Percentiles rank a stretch among this genome's conserved stretches.
Evolutionary conservation across 2,329 filamentous ascomycete species (phyloP).

Genomic region (Fusarium sororula): DNA sequence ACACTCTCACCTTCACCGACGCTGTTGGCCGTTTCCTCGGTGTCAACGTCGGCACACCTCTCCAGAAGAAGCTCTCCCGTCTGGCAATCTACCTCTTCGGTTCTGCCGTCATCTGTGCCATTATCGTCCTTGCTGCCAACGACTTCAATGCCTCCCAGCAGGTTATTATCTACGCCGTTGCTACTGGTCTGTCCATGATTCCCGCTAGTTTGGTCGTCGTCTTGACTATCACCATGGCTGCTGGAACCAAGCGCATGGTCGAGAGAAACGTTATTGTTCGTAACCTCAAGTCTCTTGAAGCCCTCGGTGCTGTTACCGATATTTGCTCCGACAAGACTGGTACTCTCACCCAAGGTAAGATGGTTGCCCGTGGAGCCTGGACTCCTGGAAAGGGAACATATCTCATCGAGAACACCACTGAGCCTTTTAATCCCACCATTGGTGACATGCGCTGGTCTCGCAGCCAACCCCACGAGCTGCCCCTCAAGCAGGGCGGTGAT

Average conservation of each 20-base stretch:
- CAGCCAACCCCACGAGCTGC: conserved; percentile 52
- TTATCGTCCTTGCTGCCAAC: conserved; percentile 75
- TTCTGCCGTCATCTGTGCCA: conserved; percentile 73
- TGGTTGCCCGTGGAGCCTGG: conserved; percentile 70
- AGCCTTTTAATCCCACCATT: conserved; percentile 65
- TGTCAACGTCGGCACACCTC: conserved; percentile 73
- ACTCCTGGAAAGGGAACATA: conserved; percentile 66
- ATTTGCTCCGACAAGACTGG: conserved; percentile 67
- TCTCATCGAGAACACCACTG: conserved; percentile 62
- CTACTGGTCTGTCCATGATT: conserved; percentile 60
- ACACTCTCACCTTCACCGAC: conserved; percentile 62
- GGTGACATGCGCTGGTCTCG: conserved; percentile 57
- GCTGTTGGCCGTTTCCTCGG: conserved; percentile 71
- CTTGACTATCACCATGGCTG: conserved; percentile 68
- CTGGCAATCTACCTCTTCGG: conserved; percentile 73
- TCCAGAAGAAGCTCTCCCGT: conserved; percentile 74
- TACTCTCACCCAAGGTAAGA: conserved; percentile 70
- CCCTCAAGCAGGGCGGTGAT: conserved; percentile 46
- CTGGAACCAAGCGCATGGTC: conserved; percentile 63
- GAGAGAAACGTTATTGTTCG: conserved; percentile 63
- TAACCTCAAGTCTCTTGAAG: conserved; percentile 63
- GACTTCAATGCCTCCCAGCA: conserved; percentile 62
- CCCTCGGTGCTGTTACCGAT: conserved; percentile 68
- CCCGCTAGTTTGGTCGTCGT: conserved; percentile 60
- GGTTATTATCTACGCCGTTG: conserved; percentile 66